Evolutionary conservation across 345 rosid species (phyloP).

Genomic region (Populus euphratica): DNA sequence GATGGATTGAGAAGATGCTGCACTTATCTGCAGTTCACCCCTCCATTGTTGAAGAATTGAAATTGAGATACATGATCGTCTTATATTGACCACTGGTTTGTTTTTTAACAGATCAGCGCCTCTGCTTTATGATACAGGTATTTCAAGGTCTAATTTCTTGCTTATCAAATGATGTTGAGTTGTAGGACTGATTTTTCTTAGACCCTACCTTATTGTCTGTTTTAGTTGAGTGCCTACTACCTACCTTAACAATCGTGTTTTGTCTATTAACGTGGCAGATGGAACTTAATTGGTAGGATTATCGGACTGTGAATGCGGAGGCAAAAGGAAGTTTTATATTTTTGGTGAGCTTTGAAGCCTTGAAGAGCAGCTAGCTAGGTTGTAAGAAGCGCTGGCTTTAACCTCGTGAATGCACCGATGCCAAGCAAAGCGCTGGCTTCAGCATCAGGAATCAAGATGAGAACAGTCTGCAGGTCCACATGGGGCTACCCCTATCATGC

Average conservation of each 20-base stretch:
- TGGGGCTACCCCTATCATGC: not conserved
- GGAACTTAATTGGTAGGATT: not conserved
- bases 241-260: not conserved
- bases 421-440: not conserved
- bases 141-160: not conserved
- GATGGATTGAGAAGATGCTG: not conserved
- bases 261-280: conserved; percentile 6
- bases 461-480: not conserved
- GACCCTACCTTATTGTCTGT: not conserved
- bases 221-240: not conserved
- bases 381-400: not conserved
- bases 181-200: not conserved
- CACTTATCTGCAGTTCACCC: not conserved
- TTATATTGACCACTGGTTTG: not conserved
- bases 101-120: not conserved
- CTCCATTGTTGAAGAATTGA: not conserved
- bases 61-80: not conserved
- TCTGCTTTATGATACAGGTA: not conserved
- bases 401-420: not conserved
- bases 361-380: not conserved
- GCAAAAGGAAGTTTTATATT: not conserved
- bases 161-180: not conserved
- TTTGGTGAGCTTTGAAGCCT: not conserved
- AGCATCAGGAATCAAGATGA: not conserved
- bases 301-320: not conserved